Base-by-base conservation (phyloP, 257 asterid genomes). In the Fraxinus cuspidata region DNA sequence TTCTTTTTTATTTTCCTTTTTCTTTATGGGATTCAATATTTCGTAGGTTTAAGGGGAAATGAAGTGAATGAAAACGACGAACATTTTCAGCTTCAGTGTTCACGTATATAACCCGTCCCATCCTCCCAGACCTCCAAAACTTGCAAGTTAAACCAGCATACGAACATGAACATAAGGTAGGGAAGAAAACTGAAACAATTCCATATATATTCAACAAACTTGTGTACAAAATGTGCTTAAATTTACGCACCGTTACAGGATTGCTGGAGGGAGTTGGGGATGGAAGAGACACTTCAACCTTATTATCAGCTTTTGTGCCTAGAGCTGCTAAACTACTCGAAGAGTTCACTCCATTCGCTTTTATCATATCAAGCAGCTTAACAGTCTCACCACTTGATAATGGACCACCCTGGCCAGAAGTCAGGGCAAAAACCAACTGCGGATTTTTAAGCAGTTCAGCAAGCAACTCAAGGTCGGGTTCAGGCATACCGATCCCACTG, bases 221-320 rank as follows among this genome's bases (percentile, higher is more conserved):
- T 82, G 85, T 56, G 80, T 85, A 91, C 90, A 86, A 70, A 85
- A 87, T 85, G 86, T 88, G 91, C 84, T 89, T 70, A 85, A 87
- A 85, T 63, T 85, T 81, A 95, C 99, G 99, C 97, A 96, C 99
- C 98, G 96, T 91, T 74, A 87, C 94, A 82, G 89, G 84, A 80
- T 94, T 90, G 85, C 84, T 85, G 70, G 98, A 92, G 79, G 97
- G 99, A 72, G 99, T 96, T 28, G 97, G 99, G 74, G 98, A 96
- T 32, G 99, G 99, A 74, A 96, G 92, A 53, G 98, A 92, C 85
- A 96, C 96, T 92, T 87, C 97, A 81, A 88, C 95, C 75, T 76
- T 86, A 84, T 60, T 78, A 77, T 90, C 88, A 47, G 78, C 82
- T 40, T 80, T 83, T 78, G 86, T 86, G 31, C 81, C 82, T 74